Evolutionary conservation across 164 flowering plant species (phyloP).

Genomic region (grape (Vitis vinifera)): DNA sequence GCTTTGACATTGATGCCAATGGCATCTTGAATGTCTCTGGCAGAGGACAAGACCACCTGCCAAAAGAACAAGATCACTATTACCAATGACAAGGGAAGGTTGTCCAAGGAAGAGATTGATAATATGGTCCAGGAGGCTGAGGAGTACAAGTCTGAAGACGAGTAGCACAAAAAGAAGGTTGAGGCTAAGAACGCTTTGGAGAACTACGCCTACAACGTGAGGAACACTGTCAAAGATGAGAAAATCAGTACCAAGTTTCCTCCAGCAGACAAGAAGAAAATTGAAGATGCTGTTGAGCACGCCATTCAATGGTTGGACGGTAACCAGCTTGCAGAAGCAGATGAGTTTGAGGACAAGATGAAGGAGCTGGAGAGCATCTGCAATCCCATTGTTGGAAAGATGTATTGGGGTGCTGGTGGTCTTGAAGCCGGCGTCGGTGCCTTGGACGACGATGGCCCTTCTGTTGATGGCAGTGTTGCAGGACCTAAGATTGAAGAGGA

Average conservation of each 20-base stretch:
- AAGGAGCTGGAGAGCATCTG: slow-evolving; percentile 35
- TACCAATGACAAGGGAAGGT: slow-evolving; percentile 38
- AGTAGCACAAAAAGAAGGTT: slow-evolving; percentile 44
- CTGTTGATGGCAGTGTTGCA: slow-evolving; percentile 29
- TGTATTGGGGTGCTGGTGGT: slow-evolving; percentile 40
- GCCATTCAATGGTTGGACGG: slow-evolving; percentile 33
- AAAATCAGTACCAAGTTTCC: slow-evolving; percentile 35
- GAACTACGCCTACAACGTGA: slow-evolving; percentile 46
- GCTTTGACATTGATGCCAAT: slow-evolving; percentile 41
- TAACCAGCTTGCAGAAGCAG: slow-evolving; percentile 33
- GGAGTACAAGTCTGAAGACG: slow-evolving; percentile 47
- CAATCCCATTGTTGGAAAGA: slow-evolving; percentile 45
- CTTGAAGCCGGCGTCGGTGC: slow-evolving; percentile 19
- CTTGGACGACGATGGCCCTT: slow-evolving; percentile 35
- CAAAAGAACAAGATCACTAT: slow-evolving; percentile 47
- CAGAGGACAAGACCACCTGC: slow-evolving; percentile 43
- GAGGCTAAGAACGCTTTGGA: slow-evolving; percentile 47
- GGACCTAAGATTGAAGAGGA: slow-evolving; percentile 45
- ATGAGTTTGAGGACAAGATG: slow-evolving; percentile 37
- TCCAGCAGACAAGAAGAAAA: slow-evolving; percentile 44
- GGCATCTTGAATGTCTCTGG: slow-evolving; percentile 47
- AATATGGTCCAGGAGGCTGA: slow-evolving; percentile 52
- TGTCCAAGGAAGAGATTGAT: slow-evolving; percentile 43
- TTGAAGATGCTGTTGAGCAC: slow-evolving; percentile 38
- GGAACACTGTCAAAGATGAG: slow-evolving; percentile 42